Evolutionary conservation across 2,329 filamentous ascomycete species (phyloP), one percentile per base, ranked within the genome.

Genomic region (Atkinsonella texensis): DNA sequence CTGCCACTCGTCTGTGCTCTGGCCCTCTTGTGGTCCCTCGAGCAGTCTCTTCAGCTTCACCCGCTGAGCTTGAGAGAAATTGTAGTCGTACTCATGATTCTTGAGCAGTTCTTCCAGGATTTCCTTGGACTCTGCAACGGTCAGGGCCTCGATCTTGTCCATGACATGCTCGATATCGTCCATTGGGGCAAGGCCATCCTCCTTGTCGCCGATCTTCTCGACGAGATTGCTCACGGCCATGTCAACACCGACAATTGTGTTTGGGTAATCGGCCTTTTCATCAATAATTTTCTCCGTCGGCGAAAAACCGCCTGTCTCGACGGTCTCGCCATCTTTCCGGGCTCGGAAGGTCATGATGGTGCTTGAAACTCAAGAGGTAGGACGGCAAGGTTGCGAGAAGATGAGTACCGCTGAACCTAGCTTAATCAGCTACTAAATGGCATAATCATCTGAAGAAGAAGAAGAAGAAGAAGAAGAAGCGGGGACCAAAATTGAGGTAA

Each of bases 31-130:
- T 0, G 58, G 57, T 0, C 59, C 59, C 5, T 53, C 35, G 15
- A 57, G 23, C n/a, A 61, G 49, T 28, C 40, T 44, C 2, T 48
- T 44, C 17, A 61, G 54, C 49, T 58, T 59, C n/a, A 38, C 40
- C 5, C 58, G 58, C 31, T 55, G 55, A 4, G 32, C 17, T 7
- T 53, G 33, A 31, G 56, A 51, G 41, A 61, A 61, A 32, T 61
- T 61, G 52, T 61, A 61, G 51, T 60, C 59, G 49, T 58, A 60
- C 45, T 60, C 56, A 42, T 61, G 59, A 18, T 56, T 42, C 40
- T 57, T 53, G 35, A 61, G 55, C 12, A 60, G 44, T 3, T 55
- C n/a, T 15, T 44, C 33, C 8, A 58, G 49, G 18, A 61, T 61
- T 15, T 51, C 49, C n/a, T 49, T 54, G 32, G 55, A 55, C 49